Percentiles rank a stretch among this genome's conserved stretches.
These are phyloP conservation scores for Boeremia exigua DNA, from an alignment of 2,329 filamentous ascomycete genomes.

Conservation along the genomic window DNA sequence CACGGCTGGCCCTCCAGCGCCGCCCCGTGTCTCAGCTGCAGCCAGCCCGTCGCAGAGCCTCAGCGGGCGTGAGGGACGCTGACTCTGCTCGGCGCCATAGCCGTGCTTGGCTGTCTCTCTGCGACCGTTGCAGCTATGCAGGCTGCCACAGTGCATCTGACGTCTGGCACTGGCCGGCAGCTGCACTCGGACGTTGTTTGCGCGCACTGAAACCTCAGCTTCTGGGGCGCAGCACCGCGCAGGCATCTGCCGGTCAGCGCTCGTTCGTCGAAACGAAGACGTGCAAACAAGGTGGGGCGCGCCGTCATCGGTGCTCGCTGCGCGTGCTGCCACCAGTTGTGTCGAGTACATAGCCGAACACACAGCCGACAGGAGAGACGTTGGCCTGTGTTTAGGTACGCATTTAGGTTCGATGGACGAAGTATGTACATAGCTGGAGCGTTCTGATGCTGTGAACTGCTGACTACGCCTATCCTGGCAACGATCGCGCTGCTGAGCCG, in stretches of 20 bases:
- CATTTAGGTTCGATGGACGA: not conserved
- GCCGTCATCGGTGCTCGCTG: conserved; percentile 8
- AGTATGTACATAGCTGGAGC: not conserved
- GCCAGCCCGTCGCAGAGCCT: conserved; percentile 9
- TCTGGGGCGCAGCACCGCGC: conserved; percentile 6
- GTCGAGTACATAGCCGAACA: too few species aligned
- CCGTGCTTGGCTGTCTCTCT: too few species aligned
- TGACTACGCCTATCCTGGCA: conserved; percentile 10
- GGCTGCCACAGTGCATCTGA: not conserved
- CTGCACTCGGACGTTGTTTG: not conserved
- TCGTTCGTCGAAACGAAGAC: conserved; percentile 24
- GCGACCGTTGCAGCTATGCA: not conserved
- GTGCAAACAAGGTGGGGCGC: conserved; percentile 20
- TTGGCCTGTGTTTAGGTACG: too few species aligned
- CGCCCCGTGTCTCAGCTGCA: conserved; percentile 8
- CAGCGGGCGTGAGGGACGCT: too few species aligned
- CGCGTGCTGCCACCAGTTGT: not conserved
- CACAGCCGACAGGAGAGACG: too few species aligned
- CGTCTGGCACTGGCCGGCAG: not conserved
- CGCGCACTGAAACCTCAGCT: conserved; percentile 1
- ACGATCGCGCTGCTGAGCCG: not conserved
- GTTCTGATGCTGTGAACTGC: conserved; percentile 3
- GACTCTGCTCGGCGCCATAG: too few species aligned
- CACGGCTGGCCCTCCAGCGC: not conserved
- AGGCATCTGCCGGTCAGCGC: conserved; percentile 10